A percentile compares a stretch with the other conserved stretches of the same genome.
Conservation (phyloP, 148 eudicot genomes). For the Vaccinium myrtillus region DNA sequence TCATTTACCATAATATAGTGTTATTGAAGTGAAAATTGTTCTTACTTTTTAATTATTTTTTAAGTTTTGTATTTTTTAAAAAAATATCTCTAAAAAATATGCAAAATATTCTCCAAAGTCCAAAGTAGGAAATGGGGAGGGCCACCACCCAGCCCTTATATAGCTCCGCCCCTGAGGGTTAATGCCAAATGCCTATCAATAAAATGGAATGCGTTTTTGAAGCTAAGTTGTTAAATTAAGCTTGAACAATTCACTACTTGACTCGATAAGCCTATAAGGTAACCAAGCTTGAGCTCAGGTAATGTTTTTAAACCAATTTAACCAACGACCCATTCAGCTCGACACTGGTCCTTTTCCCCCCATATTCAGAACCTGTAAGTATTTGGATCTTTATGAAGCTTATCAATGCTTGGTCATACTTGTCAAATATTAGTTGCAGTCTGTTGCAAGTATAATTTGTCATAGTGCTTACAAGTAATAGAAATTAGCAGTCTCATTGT, state of each 20-base stretch:
- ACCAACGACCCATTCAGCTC: neutral
- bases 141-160: too few species aligned
- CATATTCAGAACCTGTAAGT: neutral
- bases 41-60: too few species aligned
- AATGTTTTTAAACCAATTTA: neutral
- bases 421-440: neutral
- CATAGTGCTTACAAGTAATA: too few species aligned
- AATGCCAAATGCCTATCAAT: neutral
- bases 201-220: neutral
- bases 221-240: neutral
- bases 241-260: neutral
- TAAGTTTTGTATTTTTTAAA: too few species aligned
- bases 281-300: neutral
- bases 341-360: neutral
- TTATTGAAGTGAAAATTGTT: too few species aligned
- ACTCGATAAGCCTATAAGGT: neutral
- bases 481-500: neutral
- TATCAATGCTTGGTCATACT: neutral
- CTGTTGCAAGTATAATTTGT: neutral
- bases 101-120: too few species aligned
- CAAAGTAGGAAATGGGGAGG: too few species aligned
- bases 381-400: neutral
- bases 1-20: too few species aligned
- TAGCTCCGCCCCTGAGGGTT: neutral
- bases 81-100: too few species aligned